Conservation (phyloP, 208 protist genomes). For the Wallacemonas sp. region DNA sequence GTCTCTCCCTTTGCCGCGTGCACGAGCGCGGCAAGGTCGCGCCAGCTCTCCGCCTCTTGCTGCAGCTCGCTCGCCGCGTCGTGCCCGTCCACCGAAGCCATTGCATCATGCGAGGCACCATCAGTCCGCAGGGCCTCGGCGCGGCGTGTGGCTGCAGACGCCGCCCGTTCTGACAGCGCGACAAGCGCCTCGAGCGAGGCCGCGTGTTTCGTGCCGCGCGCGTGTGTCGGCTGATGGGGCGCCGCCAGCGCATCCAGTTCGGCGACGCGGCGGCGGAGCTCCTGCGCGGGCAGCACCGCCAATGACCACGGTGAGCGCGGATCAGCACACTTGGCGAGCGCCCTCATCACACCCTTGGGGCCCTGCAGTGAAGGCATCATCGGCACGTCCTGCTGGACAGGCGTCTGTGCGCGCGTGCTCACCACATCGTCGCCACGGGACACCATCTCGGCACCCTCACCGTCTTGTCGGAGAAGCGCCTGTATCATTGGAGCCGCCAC, state of each 20-base stretch:
- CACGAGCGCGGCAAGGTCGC: not conserved
- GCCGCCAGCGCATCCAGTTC: not conserved
- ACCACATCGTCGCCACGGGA: too few relatives aligned
- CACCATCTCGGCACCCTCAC: too few relatives aligned
- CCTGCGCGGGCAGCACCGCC: constrained; percentile 21
- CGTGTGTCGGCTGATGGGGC: not conserved
- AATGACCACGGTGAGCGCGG: constrained; percentile 16
- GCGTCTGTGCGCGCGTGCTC: too few relatives aligned
- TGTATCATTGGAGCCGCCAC: too few relatives aligned
- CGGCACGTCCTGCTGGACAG: too few relatives aligned
- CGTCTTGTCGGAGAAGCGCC: too few relatives aligned
- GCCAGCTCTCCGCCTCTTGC: not conserved
- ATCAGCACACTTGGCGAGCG: constrained; percentile 11
- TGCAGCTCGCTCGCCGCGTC: not conserved
- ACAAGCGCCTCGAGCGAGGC: not conserved
- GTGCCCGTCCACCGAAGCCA: not conserved
- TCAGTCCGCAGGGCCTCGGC: not conserved
- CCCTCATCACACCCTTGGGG: constrained; percentile 17
- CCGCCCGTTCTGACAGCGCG: not conserved
- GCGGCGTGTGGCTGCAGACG: not conserved
- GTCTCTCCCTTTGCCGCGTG: too few relatives aligned
- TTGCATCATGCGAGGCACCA: not conserved
- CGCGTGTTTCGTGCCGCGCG: too few relatives aligned
- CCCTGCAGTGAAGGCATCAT: too few relatives aligned
- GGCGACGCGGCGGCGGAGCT: constrained; percentile 17